Base-by-base conservation (phyloP, 1,284 basidiomycete genomes). In the Cutaneotrichosporon sp. region DNA sequence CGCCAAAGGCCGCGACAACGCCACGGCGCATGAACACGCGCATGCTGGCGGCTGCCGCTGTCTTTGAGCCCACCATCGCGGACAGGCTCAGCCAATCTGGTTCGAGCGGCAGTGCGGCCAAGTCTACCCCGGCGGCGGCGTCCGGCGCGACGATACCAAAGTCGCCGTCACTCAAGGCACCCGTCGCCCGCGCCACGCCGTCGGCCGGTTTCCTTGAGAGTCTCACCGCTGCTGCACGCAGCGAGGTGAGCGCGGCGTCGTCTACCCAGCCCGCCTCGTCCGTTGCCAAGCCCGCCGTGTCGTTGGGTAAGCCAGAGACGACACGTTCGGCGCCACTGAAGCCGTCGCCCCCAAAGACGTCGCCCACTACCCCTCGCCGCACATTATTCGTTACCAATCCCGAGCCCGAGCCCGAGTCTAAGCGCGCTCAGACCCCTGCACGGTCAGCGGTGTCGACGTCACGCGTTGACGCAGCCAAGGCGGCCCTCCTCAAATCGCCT, bases 381-480 rank as follows among this genome's bases (percentile, higher is more conserved):
- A 26, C 35, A 35, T 62, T 45, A 7, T 49, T 65, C 4, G 23
- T 67, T 8, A 58, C 60, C 2, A 62, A 62, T 18, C 56, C 67
- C 8, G 60, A 66, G n/a, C 34, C 48, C 9, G 33, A 45, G 12
- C 7, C 30, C 18, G 26, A 30, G 5, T 30, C 10, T 5, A 30
- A 30, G 26, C 26, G 7, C 10, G 26, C 26, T 10, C 26, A n/a
- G n/a, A n/a, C n/a, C n/a, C n/a, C n/a, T n/a, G n/a, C 26, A 10
- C 26, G 5, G 26, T 30, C 26, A 7, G 26, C 5, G 7, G 26
- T 30, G 26, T 30, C 26, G 7, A 30, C 26, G 26, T 30, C 26
- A 10, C 26, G 26, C 26, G 26, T 30, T 10, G 26, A 30, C 7
- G 26, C 26, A 7, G 26, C 26, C 26, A 30, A 30, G 10, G 26